Evolutionary conservation across 1,284 basidiomycete species (phyloP), one percentile per base, ranked within the genome.

Genomic region (Papiliotrema nemorosa): DNA sequence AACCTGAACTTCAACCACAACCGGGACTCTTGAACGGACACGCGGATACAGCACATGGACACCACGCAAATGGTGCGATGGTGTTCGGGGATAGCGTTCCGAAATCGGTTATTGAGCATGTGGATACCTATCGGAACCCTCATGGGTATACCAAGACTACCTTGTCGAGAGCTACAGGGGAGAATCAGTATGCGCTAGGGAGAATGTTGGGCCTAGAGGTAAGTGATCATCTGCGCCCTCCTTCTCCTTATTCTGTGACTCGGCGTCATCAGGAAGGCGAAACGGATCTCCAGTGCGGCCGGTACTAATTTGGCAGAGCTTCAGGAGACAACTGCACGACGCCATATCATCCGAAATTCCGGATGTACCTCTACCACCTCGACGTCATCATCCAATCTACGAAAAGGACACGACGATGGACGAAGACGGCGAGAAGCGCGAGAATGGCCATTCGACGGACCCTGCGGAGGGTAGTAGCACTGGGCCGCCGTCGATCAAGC

Each of bases 181-280:
- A 72, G 57, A 73, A 70, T 45, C 71, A 73, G 48, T 69, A 72
- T 49, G 63, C 69, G 24, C 55, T 71, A 6, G 71, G 71, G 0
- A 52, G 71, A 20, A 57, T 69, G 9, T 44, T 71, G 2, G 71
- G 71, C 21, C 52, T 73, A 9, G 71, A 71, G 54, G 70, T 73
- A 56, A 25, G 66, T 62, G 14, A n/a, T n/a, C n/a, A n/a, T n/a
- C n/a, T n/a, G n/a, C n/a, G 0, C 21, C 16, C 18, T 46, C 24
- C 18, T 18, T 7, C 43, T 3, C 18, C 27, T 31, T 24, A 27
- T 16, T 43, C 22, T 21, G 16, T 14, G 14, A n/a, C n/a, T 52
- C 50, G 16, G 51, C 52, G 14, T 4, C 12, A 29, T 44, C 18
- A 33, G 13, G 33, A 12, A 44, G 18, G 41, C 7, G 21, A 14